Base-by-base conservation (phyloP, 305 asterid genomes). In the Solanum hybrid region DNA sequence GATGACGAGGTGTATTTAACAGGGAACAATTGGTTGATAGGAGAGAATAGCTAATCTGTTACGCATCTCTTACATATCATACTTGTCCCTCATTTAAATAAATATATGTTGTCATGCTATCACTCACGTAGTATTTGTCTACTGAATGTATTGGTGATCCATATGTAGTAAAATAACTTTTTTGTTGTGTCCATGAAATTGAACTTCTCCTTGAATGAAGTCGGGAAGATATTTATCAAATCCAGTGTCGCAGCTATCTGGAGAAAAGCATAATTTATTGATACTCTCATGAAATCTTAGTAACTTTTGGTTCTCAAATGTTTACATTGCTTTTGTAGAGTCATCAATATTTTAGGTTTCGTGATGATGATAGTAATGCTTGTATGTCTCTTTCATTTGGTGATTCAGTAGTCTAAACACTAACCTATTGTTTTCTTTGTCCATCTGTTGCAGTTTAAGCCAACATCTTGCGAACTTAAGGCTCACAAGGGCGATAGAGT, bases 401-500 rank as follows among this genome's bases (percentile, higher is more conserved):
- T 31, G 76, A 31, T 56, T 20, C 7, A n/a, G 29, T 51, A 29
- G 29, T 56, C 88, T 85, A 56, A 51, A 56, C n/a, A 17, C 76
- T 85, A 56, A 85, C 88, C 88, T 56, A 32, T 56, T 85, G 13
- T 56, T 32, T 56, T 56, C 88, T 85, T 85, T 5, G 60, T 87
- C 88, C 86, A 6, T 89, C 31, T 92, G 73, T 89, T 92, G 93
- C 98, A 97, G 99, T 91, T 92, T 93, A 97, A 96, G 95, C 99
- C 99, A 51, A 90, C 88, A 88, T 89, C 91, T 14, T 96, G 99
- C 32, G 32, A 85, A 56, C 93, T 94, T 88, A 95, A 95, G 92
- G 98, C 99, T 90, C 99, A 95, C 94, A 96, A 96, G 94, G 99
- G 99, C 7, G 99, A 97, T 90, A 91, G 69, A 27, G 90, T 97